Percentiles rank a stretch among this genome's conserved stretches.
Conservation (phyloP, 2,329 filamentous ascomycete genomes). For the Fusarium sp. region DNA sequence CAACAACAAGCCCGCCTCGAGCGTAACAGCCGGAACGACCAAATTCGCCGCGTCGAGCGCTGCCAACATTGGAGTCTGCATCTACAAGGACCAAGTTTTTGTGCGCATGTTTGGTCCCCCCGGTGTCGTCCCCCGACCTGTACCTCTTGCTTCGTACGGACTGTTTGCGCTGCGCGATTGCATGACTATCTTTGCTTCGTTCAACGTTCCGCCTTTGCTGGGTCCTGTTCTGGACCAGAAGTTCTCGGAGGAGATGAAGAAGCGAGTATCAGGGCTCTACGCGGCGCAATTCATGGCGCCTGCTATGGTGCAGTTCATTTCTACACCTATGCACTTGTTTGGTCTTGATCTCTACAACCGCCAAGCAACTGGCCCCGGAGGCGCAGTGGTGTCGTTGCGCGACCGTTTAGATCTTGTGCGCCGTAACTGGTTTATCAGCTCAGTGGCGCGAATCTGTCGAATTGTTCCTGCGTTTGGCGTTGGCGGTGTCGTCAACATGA, state of each 20-base stretch:
- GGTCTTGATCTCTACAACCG: slow-evolving; percentile 90
- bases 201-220: slow-evolving; percentile 86
- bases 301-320: slow-evolving; percentile 80
- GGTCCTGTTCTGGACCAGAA: slow-evolving; percentile 74
- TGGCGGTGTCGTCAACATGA: slow-evolving; percentile 86
- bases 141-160: slow-evolving; percentile 77
- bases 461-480: slow-evolving; percentile 92
- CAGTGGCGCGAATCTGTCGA: slow-evolving; percentile 80
- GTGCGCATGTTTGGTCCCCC: slow-evolving; percentile 82
- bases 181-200: slow-evolving; percentile 90
- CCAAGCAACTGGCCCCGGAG: slow-evolving; percentile 52
- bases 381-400: slow-evolving; percentile 54
- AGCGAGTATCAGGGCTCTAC: slow-evolving; percentile 64
- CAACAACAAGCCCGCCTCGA: slow-evolving; percentile 65
- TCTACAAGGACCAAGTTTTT: slow-evolving; percentile 91
- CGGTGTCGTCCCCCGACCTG: slow-evolving; percentile 62
- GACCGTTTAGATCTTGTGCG: slow-evolving; percentile 77
- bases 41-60: slow-evolving; percentile 86
- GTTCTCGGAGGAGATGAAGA: slow-evolving; percentile 62
- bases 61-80: slow-evolving; percentile 87
- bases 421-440: slow-evolving; percentile 81
- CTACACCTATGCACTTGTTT: slow-evolving; percentile 86
- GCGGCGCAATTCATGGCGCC: slow-evolving; percentile 85
- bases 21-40: slow-evolving; percentile 77
- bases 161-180: slow-evolving; percentile 88